Percentiles rank a stretch among this genome's conserved stretches.
Conservation (phyloP, 352 stramenopile species). For the Discostella stelligera region DNA sequence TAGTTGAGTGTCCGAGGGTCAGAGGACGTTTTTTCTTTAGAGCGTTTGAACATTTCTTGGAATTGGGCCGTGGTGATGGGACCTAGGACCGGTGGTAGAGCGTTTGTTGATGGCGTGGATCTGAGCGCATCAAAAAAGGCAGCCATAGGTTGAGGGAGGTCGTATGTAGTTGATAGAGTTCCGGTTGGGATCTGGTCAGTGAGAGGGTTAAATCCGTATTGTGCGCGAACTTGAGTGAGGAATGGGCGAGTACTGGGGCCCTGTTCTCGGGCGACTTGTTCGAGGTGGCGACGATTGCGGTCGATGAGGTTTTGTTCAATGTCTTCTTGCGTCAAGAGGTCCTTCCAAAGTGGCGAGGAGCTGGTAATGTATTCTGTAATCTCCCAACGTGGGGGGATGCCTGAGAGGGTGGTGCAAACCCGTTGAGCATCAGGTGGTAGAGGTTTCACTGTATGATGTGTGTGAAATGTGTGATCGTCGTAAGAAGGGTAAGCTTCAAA, state of each 20-base stretch:
- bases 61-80: slow-evolving; percentile 8
- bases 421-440: slow-evolving; percentile 10
- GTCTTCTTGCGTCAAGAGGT: not conserved
- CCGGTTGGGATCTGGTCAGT: not conserved
- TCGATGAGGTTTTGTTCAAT: slow-evolving; percentile 18
- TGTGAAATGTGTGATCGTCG: slow-evolving; percentile 1
- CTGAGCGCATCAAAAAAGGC: slow-evolving; percentile 9
- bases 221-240: not conserved
- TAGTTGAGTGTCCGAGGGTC: slow-evolving; percentile 4
- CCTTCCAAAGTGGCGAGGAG: slow-evolving; percentile 13
- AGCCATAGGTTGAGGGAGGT: not conserved
- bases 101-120: not conserved
- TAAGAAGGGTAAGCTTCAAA: slow-evolving; percentile 25
- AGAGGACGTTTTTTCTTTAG: slow-evolving; percentile 20
- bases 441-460: slow-evolving; percentile 30
- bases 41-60: slow-evolving; percentile 15
- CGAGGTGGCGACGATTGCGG: slow-evolving; percentile 32
- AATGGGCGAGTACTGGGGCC: not conserved
- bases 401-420: not conserved
- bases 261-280: slow-evolving; percentile 21
- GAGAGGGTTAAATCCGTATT: not conserved
- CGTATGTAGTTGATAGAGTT: not conserved
- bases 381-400: not conserved
- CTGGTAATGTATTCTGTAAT: not conserved
- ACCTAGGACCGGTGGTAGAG: not conserved